These are phyloP conservation scores for Aspergillus felis DNA, from an alignment of 2,329 filamentous ascomycete genomes.

Conservation along the genomic window DNA sequence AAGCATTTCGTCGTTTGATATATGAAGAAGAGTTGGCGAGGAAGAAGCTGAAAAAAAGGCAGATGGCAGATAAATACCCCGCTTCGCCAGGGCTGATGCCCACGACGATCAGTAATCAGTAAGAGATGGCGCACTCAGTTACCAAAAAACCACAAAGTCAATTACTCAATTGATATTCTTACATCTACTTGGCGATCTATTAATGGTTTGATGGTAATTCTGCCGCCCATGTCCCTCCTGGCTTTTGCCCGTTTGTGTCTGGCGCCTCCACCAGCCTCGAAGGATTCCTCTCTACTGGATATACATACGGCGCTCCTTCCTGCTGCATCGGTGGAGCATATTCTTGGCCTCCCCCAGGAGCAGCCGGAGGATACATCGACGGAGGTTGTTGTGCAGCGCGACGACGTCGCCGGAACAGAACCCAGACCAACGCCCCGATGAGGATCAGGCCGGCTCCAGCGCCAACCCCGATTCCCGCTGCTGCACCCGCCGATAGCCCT, in stretches of 20 bases:
- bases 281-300: neutral
- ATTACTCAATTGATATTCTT: too few species aligned
- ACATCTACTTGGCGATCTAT: neutral
- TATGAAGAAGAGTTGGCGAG: neutral
- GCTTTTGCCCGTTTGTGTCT: neutral
- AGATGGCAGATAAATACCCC: neutral
- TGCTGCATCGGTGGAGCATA: neutral
- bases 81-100: neutral
- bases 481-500: neutral
- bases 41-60: neutral
- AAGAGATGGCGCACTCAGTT: too few species aligned
- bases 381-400: neutral
- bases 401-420: neutral
- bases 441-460: neutral
- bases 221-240: neutral
- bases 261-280: neutral
- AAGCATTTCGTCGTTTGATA: neutral
- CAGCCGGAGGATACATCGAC: neutral
- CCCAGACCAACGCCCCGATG: neutral
- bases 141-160: too few species aligned
- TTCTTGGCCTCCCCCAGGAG: neutral
- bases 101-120: too few species aligned
- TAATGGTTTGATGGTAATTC: neutral
- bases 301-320: neutral
- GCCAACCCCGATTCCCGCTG: slow-evolving; percentile 4